These are phyloP conservation scores for Leptographium radiaticola DNA, from an alignment of 2,329 filamentous ascomycete species.

Conservation along the genomic window DNA sequence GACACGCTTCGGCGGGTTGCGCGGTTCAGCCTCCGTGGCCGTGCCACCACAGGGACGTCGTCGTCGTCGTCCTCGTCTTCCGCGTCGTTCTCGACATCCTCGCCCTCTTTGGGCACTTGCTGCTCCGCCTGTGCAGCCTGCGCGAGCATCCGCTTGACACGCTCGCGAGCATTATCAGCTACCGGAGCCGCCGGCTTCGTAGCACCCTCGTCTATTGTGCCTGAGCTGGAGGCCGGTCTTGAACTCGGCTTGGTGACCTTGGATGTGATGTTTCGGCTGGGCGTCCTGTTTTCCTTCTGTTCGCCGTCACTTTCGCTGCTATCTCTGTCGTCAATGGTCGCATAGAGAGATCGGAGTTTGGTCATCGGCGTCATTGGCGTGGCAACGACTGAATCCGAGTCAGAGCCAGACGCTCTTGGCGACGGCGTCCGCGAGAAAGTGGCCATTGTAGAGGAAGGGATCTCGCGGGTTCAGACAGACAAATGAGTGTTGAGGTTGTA, in stretches of 20 bases:
- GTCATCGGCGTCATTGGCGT: conserved; percentile 38
- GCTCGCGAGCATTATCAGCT: conserved; percentile 24
- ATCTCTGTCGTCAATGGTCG: conserved; percentile 6
- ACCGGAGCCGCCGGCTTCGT: conserved; percentile 2
- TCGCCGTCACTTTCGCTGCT: neutral
- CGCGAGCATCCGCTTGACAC: conserved; percentile 30
- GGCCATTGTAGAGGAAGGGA: conserved; percentile 2
- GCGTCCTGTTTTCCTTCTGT: neutral
- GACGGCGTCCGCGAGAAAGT: conserved; percentile 12
- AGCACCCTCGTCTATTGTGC: conserved; percentile 17
- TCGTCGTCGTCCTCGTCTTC: conserved; percentile 19
- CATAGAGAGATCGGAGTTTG: conserved; percentile 37
- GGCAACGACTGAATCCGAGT: conserved; percentile 25
- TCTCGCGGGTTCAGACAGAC: too few relatives aligned
- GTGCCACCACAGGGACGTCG: conserved; percentile 25
- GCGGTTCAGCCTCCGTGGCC: conserved; percentile 19
- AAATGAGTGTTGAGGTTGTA: neutral
- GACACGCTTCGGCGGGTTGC: conserved; percentile 11
- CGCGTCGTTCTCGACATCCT: conserved; percentile 9
- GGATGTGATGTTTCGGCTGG: neutral
- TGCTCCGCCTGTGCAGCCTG: conserved; percentile 14
- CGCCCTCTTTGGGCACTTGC: conserved; percentile 9
- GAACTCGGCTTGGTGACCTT: neutral
- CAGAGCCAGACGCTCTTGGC: conserved; percentile 28
- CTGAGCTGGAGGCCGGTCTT: neutral